A percentile compares a stretch with the other conserved stretches of the same genome.
phyloP scores from a whole-genome alignment of 2,329 filamentous ascomycete genomes.

The Claviceps digitariae region DNA sequence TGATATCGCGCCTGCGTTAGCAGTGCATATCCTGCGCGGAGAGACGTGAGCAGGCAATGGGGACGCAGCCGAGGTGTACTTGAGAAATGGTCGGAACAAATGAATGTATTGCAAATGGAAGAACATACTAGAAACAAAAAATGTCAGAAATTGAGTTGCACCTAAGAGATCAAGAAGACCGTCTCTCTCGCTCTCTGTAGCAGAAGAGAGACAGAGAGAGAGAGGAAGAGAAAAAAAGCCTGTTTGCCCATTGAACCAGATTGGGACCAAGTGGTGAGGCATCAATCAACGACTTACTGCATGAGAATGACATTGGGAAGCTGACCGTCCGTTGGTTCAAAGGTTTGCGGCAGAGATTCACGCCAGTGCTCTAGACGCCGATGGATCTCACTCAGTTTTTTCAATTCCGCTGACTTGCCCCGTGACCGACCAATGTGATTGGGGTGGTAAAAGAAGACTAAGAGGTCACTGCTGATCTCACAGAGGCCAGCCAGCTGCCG shows the following conservation, averaged over 20 bases:
- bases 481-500: constrained; percentile 72
- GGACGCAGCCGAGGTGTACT: constrained; percentile 69
- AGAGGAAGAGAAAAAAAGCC: no score
- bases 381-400: constrained; percentile 85
- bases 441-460: constrained; percentile 86
- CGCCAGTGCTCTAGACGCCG: constrained; percentile 84
- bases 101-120: constrained; percentile 93
- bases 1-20: constrained; percentile 78
- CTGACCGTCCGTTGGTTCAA: constrained; percentile 81
- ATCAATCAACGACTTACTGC: constrained; percentile 53
- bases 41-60: constrained; percentile 80
- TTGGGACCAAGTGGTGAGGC: neutral
- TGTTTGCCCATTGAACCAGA: no score
- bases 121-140: constrained; percentile 62
- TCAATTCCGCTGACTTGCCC: constrained; percentile 73
- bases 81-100: constrained; percentile 87
- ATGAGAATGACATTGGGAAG: constrained; percentile 66
- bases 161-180: neutral
- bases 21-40: constrained; percentile 78
- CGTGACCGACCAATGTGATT: constrained; percentile 46
- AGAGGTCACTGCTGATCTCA: constrained; percentile 84
- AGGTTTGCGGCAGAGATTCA: constrained; percentile 66
- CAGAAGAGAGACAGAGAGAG: no score
- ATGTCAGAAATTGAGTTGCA: constrained; percentile 11
- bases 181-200: neutral